Evolutionary conservation across 106 monocot genomes (phyloP).

Genomic region (Apostasia ramifera): DNA sequence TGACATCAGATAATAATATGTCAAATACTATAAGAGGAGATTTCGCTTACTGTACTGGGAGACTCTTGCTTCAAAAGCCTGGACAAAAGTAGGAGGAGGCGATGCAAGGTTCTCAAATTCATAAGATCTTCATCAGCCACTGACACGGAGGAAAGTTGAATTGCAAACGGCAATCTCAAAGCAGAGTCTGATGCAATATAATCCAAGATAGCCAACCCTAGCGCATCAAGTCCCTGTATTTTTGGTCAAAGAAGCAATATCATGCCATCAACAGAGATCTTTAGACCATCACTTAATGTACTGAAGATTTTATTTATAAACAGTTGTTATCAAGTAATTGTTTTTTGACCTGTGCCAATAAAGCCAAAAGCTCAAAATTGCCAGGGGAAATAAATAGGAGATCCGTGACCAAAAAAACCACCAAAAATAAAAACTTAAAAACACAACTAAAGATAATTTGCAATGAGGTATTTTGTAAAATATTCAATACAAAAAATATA

Average conservation of each 20-base stretch:
- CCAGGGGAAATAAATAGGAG: too few relatives aligned
- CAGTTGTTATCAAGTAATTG: too few relatives aligned
- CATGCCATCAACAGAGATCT: too few relatives aligned
- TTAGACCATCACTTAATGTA: too few relatives aligned
- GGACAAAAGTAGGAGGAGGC: conserved; percentile 60
- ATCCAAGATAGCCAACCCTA: conserved; percentile 60
- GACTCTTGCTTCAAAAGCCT: conserved; percentile 43
- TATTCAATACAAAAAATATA: too few relatives aligned
- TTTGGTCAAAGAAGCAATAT: not conserved
- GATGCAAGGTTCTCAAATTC: conserved; percentile 71
- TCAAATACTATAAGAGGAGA: not conserved
- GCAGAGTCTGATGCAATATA: conserved; percentile 43
- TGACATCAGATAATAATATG: not conserved
- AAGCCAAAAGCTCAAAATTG: too few relatives aligned
- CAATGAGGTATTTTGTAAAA: too few relatives aligned
- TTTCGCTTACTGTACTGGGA: conserved; percentile 36
- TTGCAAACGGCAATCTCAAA: conserved; percentile 50
- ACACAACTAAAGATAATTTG: too few relatives aligned
- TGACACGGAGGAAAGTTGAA: conserved; percentile 27
- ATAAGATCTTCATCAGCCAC: conserved; percentile 57
- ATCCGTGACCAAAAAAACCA: not conserved
- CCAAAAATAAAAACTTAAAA: not conserved
- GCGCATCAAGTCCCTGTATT: conserved; percentile 89
- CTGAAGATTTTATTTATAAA: too few relatives aligned
- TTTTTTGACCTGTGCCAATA: too few relatives aligned